These are phyloP conservation scores for Sphaerobolus stellatus DNA, from an alignment of 1,284 basidiomycete species.

Conservation along the genomic window DNA sequence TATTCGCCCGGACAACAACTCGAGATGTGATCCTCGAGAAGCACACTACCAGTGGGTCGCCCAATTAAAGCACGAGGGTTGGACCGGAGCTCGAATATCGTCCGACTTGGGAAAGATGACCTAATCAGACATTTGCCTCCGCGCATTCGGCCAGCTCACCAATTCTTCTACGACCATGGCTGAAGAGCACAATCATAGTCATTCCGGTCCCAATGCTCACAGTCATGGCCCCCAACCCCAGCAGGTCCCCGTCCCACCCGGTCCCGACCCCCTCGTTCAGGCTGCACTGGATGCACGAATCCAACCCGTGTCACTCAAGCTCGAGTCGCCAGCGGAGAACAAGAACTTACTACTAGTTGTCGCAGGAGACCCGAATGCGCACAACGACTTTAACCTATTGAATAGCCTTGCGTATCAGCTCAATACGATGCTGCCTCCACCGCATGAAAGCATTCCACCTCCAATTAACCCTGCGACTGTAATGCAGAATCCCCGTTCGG, in stretches of 20 bases:
- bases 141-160: background rate
- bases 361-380: conserved; percentile 67
- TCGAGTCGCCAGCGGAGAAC: conserved; percentile 52
- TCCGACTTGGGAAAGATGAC: background rate
- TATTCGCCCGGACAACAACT: too few relatives aligned
- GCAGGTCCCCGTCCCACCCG: conserved; percentile 40
- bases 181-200: conserved; percentile 3
- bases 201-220: conserved; percentile 3
- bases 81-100: too few relatives aligned
- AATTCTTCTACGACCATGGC: too few relatives aligned
- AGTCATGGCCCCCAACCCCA: conserved; percentile 21
- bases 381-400: conserved; percentile 69
- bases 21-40: too few relatives aligned
- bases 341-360: conserved; percentile 53
- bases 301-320: conserved; percentile 54
- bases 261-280: conserved; percentile 67
- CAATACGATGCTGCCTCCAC: conserved; percentile 64
- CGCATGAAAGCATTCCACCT: conserved; percentile 75
- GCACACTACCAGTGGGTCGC: too few relatives aligned
- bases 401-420: conserved; percentile 56
- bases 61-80: too few relatives aligned
- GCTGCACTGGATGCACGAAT: conserved; percentile 74
- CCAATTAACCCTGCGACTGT: conserved; percentile 68
- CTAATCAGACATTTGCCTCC: background rate
- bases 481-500: conserved; percentile 70